phyloP scores from a whole-genome alignment of 768 basidiomycete species.

The Russula brevipes region DNA sequence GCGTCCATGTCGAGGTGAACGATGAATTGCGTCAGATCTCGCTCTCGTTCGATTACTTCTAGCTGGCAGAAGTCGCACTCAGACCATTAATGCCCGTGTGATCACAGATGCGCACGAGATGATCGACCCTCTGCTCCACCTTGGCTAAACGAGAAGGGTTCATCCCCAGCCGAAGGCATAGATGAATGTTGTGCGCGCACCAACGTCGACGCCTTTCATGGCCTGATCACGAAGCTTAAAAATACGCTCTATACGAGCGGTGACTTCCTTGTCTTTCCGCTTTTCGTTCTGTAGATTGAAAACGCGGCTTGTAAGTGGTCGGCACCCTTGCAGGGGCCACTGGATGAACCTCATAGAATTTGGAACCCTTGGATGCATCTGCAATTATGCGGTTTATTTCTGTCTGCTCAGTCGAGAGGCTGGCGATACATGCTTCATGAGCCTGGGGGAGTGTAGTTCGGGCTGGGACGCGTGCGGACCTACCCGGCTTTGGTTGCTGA shows the following conservation, averaged over 20 bases:
- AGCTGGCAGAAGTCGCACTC: conserved; percentile 40
- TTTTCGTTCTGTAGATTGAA: conserved; percentile 66
- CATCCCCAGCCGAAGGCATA: not conserved
- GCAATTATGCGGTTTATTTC: conserved; percentile 88
- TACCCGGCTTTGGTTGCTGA: conserved; percentile 88
- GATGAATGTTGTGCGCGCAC: conserved; percentile 38
- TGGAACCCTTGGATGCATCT: conserved; percentile 88
- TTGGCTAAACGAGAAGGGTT: conserved; percentile 36
- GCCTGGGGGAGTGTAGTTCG: not conserved
- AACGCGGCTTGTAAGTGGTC: not conserved
- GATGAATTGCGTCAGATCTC: conserved; percentile 79
- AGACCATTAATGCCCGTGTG: not conserved
- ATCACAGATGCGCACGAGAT: conserved; percentile 46
- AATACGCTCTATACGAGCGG: conserved; percentile 66
- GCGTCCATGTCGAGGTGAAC: conserved; percentile 98
- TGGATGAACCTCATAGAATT: conserved; percentile 74
- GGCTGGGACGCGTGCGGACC: conserved; percentile 27
- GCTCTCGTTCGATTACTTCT: conserved; percentile 60
- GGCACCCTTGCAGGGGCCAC: not conserved
- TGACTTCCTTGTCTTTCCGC: conserved; percentile 80
- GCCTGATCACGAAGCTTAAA: conserved; percentile 59
- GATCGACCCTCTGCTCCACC: conserved; percentile 64
- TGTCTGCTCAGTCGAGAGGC: conserved; percentile 69
- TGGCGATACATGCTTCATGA: conserved; percentile 27
- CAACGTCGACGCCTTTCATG: conserved; percentile 46